Conservation (phyloP, 192 early-diverging fungal species). For the Podila horticola region DNA sequence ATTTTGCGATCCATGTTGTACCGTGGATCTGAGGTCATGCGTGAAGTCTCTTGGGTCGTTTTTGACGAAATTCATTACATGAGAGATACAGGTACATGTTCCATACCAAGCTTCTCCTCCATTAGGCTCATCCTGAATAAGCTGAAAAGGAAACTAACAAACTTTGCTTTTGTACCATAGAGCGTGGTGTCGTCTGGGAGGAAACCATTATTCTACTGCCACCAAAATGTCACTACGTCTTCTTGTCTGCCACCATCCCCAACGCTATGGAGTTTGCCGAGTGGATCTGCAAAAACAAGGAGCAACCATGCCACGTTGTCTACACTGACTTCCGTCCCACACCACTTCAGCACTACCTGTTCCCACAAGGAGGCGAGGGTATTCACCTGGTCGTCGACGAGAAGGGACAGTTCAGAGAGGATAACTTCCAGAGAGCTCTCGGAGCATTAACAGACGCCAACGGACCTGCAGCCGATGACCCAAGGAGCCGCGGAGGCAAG, state of each 20-base stretch:
- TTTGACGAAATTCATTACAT: slow-evolving; percentile 99
- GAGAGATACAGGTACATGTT: slow-evolving; percentile 80
- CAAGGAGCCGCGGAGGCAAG: slow-evolving; percentile 57
- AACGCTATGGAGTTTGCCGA: slow-evolving; percentile 99
- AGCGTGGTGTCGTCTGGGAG: slow-evolving; percentile 99
- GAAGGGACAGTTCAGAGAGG: slow-evolving; percentile 93
- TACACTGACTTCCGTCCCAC: slow-evolving; percentile 98
- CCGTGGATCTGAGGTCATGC: slow-evolving; percentile 93
- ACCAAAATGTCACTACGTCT: slow-evolving; percentile 91
- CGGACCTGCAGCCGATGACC: slow-evolving; percentile 60
- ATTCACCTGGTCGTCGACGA: slow-evolving; percentile 98
- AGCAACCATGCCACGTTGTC: slow-evolving; percentile 98
- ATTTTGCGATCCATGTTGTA: slow-evolving; percentile 98
- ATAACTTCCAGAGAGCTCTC: slow-evolving; percentile 95
- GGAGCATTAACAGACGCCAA: slow-evolving; percentile 72
- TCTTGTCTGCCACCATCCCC: slow-evolving; percentile 98
- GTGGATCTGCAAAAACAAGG: slow-evolving; percentile 96
- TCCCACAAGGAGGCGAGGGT: slow-evolving; percentile 90
- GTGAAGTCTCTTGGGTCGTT: slow-evolving; percentile 97
- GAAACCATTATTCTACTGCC: slow-evolving; percentile 97
- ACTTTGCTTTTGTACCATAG: slow-evolving; percentile 47
- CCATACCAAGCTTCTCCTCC: background rate
- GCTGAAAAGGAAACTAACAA: background rate
- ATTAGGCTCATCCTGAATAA: too few species aligned
- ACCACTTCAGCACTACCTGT: slow-evolving; percentile 97